These are phyloP conservation scores for Verticillium nubilum DNA, from an alignment of 2,329 filamentous ascomycete species.

Conservation along the genomic window DNA sequence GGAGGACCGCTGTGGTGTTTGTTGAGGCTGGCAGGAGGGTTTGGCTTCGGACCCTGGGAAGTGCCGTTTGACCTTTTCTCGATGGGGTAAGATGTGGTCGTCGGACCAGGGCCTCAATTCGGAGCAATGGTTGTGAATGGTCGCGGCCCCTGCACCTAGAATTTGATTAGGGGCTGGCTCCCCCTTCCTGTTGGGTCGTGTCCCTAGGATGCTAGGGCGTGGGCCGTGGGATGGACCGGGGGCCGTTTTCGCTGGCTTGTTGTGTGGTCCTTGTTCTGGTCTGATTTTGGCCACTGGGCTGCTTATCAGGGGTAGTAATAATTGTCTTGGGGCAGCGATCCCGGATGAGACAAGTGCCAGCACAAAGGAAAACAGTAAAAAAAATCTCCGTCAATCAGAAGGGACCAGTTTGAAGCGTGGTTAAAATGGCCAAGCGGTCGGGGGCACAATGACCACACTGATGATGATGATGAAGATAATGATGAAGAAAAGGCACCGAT, in stretches of 20 bases:
- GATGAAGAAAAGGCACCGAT: no score
- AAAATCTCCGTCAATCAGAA: neutral
- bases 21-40: neutral
- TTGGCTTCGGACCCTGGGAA: neutral
- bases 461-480: no score
- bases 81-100: neutral
- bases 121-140: neutral
- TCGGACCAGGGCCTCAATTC: neutral
- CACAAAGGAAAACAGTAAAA: neutral
- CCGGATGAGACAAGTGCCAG: neutral
- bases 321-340: neutral
- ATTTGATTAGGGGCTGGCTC: neutral
- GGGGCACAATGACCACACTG: no score
- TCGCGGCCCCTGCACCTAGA: neutral
- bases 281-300: neutral
- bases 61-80: conserved; percentile 2
- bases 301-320: neutral
- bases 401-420: no score
- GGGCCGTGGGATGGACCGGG: neutral
- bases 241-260: neutral
- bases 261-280: neutral
- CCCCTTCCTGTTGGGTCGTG: neutral
- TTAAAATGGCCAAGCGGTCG: no score
- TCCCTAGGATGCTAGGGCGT: neutral
- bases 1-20: no score